phyloP scores from a whole-genome alignment of 768 basidiomycete species.

The Boletellus ananas region DNA sequence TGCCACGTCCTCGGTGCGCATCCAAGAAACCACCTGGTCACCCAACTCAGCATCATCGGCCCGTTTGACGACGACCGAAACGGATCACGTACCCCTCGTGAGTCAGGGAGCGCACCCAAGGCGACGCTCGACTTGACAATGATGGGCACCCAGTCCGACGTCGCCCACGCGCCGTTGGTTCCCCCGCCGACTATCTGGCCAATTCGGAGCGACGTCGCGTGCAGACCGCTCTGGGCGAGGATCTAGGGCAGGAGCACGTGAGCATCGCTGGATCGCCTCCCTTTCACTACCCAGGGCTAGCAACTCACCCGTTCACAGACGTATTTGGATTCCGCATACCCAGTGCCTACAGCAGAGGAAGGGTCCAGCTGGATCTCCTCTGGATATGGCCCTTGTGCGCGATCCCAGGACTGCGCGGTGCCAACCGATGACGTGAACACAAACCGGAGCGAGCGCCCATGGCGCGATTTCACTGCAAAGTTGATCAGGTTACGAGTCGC shows the following conservation, averaged over 20 bases:
- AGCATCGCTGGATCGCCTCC: too few relatives aligned
- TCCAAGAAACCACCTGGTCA: conserved; percentile 29
- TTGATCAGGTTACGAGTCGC: conserved; percentile 34
- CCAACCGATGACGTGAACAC: conserved; percentile 27
- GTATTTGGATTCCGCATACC: conserved; percentile 28
- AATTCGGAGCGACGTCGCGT: conserved; percentile 26
- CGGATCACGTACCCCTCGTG: conserved; percentile 30
- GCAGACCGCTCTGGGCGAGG: conserved; percentile 23
- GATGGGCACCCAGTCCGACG: conserved; percentile 34
- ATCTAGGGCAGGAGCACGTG: conserved; percentile 10
- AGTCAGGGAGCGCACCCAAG: conserved; percentile 29
- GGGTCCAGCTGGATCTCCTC: conserved; percentile 33
- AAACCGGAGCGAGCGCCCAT: conserved; percentile 14
- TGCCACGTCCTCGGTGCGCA: conserved; percentile 36
- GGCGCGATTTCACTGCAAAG: conserved; percentile 26
- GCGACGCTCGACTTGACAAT: conserved; percentile 32
- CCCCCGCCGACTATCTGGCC: conserved; percentile 33
- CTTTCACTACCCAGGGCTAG: too few relatives aligned
- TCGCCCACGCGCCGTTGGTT: conserved; percentile 33
- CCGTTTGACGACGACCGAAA: too few relatives aligned
- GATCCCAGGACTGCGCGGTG: conserved; percentile 20
- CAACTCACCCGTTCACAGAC: conserved; percentile 31
- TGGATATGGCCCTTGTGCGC: conserved; percentile 28
- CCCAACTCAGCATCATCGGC: too few relatives aligned
- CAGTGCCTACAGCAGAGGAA: background rate